Percentiles rank a stretch among this genome's conserved stretches.
These are phyloP conservation scores for Euphorbia lathyris DNA, from an alignment of 345 rosid genomes.

Conservation along the genomic window DNA sequence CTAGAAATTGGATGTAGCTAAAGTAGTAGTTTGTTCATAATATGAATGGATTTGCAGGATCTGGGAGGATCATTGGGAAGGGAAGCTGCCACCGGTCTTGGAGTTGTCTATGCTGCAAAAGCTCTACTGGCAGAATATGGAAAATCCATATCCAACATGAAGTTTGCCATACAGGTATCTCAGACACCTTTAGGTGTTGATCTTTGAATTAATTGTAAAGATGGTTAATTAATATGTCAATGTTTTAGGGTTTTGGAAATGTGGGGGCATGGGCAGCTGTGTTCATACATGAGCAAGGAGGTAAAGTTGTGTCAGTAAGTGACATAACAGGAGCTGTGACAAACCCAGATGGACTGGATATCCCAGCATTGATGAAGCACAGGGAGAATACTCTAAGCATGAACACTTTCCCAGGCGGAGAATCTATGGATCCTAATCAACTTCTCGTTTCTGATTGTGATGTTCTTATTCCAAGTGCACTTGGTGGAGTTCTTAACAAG, in stretches of 20 bases:
- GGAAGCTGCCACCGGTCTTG: conserved; percentile 27
- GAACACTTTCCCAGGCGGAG: conserved; percentile 15
- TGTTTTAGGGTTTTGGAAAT: conserved; percentile 23
- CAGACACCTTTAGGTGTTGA: too few species aligned
- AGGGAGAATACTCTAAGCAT: conserved; percentile 1
- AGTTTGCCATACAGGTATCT: conserved; percentile 22
- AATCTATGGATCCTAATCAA: conserved; percentile 16
- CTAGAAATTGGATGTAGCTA: not conserved
- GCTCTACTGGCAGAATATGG: conserved; percentile 25
- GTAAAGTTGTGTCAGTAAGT: conserved; percentile 20
- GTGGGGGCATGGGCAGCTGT: conserved; percentile 22
- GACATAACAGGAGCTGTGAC: conserved; percentile 24
- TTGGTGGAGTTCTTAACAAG: conserved; percentile 27
- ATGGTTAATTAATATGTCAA: too few species aligned
- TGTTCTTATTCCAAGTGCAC: conserved; percentile 25
- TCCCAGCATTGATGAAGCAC: conserved; percentile 18
- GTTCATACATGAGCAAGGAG: conserved; percentile 17
- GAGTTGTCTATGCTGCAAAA: conserved; percentile 23
- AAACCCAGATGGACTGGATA: conserved; percentile 20
- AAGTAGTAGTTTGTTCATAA: not conserved
- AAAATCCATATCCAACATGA: conserved; percentile 13
- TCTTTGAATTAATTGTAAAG: too few species aligned
- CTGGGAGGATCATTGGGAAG: conserved; percentile 29
- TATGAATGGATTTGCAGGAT: conserved; percentile 7
- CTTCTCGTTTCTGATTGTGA: conserved; percentile 25